phyloP scores from a whole-genome alignment of 2,329 filamentous ascomycete genomes.

The Fusarium miscanthi region DNA sequence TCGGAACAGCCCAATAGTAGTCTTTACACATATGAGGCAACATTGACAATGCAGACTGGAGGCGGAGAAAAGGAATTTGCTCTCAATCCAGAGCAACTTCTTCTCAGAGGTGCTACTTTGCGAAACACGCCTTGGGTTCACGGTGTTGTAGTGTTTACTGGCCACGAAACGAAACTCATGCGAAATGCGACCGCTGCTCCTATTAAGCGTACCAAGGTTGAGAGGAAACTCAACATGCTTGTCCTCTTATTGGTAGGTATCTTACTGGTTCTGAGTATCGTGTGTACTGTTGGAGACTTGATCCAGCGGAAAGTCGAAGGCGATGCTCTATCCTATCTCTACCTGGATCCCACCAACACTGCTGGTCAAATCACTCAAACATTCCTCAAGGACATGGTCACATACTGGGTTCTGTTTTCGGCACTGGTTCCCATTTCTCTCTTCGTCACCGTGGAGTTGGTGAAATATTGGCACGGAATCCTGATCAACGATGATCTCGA shows the following conservation, averaged over 20 bases:
- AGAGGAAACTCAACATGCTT: slow-evolving; percentile 91
- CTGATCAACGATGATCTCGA: slow-evolving; percentile 97
- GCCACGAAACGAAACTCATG: slow-evolving; percentile 99
- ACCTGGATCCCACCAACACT: slow-evolving; percentile 70
- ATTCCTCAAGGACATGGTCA: slow-evolving; percentile 94
- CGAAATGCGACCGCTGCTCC: slow-evolving; percentile 96
- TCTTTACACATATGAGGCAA: slow-evolving; percentile 97
- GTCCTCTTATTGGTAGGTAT: slow-evolving; percentile 91
- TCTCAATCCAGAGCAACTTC: slow-evolving; percentile 89
- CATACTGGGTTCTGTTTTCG: slow-evolving; percentile 98
- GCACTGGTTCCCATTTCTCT: slow-evolving; percentile 96
- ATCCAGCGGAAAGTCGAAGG: slow-evolving; percentile 76
- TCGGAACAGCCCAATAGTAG: slow-evolving; percentile 99
- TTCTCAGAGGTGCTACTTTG: slow-evolving; percentile 91
- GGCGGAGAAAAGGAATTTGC: slow-evolving; percentile 94
- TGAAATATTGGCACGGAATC: slow-evolving; percentile 98
- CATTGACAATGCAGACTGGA: slow-evolving; percentile 87
- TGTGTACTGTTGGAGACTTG: slow-evolving; percentile 92
- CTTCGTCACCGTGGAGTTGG: slow-evolving; percentile 96
- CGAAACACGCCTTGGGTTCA: slow-evolving; percentile 98
- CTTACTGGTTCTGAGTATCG: slow-evolving; percentile 83
- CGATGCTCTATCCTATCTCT: slow-evolving; percentile 76
- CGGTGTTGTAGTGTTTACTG: slow-evolving; percentile 90
- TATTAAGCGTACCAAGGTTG: slow-evolving; percentile 97
- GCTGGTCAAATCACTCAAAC: slow-evolving; percentile 71